Evolutionary conservation across 257 asterid genomes (phyloP).

Genomic region (Asclepias syriaca): DNA sequence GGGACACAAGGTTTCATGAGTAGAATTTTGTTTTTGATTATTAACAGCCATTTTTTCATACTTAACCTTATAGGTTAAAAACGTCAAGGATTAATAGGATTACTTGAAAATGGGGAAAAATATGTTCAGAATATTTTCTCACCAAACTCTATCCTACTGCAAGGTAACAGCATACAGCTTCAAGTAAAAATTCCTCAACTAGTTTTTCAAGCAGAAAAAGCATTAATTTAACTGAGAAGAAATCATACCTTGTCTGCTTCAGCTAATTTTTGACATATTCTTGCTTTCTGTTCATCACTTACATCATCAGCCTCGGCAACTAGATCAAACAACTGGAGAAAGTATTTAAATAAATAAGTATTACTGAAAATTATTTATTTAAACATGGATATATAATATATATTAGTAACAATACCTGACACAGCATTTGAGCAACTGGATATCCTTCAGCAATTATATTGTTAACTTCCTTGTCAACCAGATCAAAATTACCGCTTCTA

Average conservation of each 20-base stretch:
- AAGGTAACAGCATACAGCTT: background rate
- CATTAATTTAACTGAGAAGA: slow-evolving; percentile 9
- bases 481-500: slow-evolving; percentile 73
- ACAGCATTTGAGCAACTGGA: slow-evolving; percentile 86
- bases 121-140: background rate
- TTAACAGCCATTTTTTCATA: background rate
- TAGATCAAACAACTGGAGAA: slow-evolving; percentile 65
- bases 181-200: background rate
- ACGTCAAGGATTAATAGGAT: no score
- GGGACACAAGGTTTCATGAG: background rate
- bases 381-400: background rate
- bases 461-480: slow-evolving; percentile 77
- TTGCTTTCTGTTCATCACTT: slow-evolving; percentile 80
- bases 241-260: slow-evolving; percentile 82
- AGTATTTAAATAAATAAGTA: slow-evolving; percentile 29
- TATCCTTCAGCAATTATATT: slow-evolving; percentile 88
- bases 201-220: background rate
- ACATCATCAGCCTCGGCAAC: slow-evolving; percentile 61
- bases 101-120: no score
- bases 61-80: background rate
- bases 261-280: slow-evolving; percentile 82
- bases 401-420: slow-evolving; percentile 49
- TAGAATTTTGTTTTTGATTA: background rate
- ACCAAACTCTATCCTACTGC: background rate
- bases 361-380: background rate